Percentiles rank a stretch among this genome's conserved stretches.
phyloP scores from a whole-genome alignment of 176 grass and related monocot genomes.

The Paspalum notatum region DNA sequence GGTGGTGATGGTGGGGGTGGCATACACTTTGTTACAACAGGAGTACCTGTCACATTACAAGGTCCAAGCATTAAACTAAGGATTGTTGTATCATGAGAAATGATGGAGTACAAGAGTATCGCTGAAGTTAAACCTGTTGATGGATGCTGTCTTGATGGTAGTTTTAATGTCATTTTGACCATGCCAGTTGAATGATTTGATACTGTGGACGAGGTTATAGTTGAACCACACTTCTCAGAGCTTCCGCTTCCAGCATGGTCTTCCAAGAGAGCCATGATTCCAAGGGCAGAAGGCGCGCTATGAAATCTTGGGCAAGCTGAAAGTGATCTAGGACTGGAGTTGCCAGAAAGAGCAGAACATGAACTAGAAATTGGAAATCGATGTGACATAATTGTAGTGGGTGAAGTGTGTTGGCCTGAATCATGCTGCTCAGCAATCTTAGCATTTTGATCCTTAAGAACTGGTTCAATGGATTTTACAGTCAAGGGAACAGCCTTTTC shows the following conservation, averaged over 20 bases:
- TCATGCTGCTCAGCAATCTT: slow-evolving; percentile 35
- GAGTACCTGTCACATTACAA: slow-evolving; percentile 34
- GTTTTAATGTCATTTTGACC: slow-evolving; percentile 38
- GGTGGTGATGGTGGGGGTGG: neutral
- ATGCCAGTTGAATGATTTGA: slow-evolving; percentile 13
- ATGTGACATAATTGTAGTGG: slow-evolving; percentile 61
- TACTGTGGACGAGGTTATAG: slow-evolving; percentile 28
- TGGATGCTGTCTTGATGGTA: slow-evolving; percentile 32
- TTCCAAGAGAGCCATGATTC: slow-evolving; percentile 76
- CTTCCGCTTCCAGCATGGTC: slow-evolving; percentile 52
- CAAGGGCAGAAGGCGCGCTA: slow-evolving; percentile 68
- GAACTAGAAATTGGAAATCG: slow-evolving; percentile 64
- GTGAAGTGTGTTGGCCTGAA: slow-evolving; percentile 39
- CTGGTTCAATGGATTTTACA: slow-evolving; percentile 11
- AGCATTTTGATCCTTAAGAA: slow-evolving; percentile 36
- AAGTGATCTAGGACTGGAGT: slow-evolving; percentile 49
- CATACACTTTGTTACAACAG: slow-evolving; percentile 24
- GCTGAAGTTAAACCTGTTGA: slow-evolving; percentile 39
- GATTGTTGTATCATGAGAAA: slow-evolving; percentile 7
- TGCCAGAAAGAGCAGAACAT: slow-evolving; percentile 47
- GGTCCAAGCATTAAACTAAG: slow-evolving; percentile 18
- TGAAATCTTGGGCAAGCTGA: slow-evolving; percentile 61
- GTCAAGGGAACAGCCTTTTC: slow-evolving; percentile 30
- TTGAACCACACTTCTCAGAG: slow-evolving; percentile 41
- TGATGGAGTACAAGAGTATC: slow-evolving; percentile 3